Evolutionary conservation across 2,329 filamentous ascomycete genomes (phyloP).

Genomic region (Parafenestella ontariensis): DNA sequence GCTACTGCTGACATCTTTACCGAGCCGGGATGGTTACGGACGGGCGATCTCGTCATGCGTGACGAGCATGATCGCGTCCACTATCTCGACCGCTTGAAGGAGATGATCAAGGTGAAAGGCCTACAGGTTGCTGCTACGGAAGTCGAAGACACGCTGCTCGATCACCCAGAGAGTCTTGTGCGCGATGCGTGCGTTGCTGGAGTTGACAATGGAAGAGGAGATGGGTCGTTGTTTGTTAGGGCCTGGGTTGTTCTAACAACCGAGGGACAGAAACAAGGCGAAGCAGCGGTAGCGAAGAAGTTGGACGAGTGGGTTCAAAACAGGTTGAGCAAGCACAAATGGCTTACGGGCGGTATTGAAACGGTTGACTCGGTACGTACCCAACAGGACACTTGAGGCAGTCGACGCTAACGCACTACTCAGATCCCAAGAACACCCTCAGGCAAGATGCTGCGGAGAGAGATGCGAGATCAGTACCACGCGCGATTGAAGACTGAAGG

Average conservation of each 20-base stretch:
- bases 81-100: constrained; percentile 49
- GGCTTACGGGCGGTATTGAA: constrained; percentile 41
- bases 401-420: not conserved
- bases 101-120: constrained; percentile 59
- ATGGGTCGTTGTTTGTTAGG: constrained; percentile 38
- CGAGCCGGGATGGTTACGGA: constrained; percentile 36
- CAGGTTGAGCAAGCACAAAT: constrained; percentile 38
- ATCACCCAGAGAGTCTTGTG: constrained; percentile 45
- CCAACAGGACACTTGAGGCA: not conserved
- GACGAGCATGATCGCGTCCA: constrained; percentile 34
- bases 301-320: constrained; percentile 30
- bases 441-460: constrained; percentile 39
- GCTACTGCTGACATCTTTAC: constrained; percentile 39
- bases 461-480: constrained; percentile 40
- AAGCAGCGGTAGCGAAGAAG: constrained; percentile 23
- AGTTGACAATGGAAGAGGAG: constrained; percentile 38
- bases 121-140: constrained; percentile 59
- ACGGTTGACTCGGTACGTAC: constrained; percentile 34
- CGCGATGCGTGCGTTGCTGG: constrained; percentile 41
- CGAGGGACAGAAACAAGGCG: constrained; percentile 19
- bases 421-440: constrained; percentile 38
- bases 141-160: constrained; percentile 55
- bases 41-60: constrained; percentile 37
- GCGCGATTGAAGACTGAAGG: constrained; percentile 25
- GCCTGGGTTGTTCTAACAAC: constrained; percentile 39